Conservation (phyloP, 176 grass and related monocot genomes). For the Bromus sterilis region DNA sequence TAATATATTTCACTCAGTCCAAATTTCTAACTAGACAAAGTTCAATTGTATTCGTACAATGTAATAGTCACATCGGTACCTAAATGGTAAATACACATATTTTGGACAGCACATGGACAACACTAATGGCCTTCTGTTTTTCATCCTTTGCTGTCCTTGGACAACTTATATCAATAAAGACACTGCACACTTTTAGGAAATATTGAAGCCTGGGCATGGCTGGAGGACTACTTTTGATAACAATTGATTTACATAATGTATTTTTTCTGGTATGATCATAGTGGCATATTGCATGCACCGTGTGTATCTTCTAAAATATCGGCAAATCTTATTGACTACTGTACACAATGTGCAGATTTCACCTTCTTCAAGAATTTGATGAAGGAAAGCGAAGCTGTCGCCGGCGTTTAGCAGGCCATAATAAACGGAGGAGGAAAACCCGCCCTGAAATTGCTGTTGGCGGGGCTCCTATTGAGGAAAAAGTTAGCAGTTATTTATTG, state of each 20-base stretch:
- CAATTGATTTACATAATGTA: not conserved
- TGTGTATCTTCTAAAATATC: not conserved
- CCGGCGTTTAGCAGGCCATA: slow-evolving; percentile 89
- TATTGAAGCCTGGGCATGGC: not conserved
- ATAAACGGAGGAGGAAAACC: slow-evolving; percentile 81
- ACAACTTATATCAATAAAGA: not conserved
- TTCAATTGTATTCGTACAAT: not conserved
- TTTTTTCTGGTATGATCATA: not conserved
- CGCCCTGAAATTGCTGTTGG: slow-evolving; percentile 51
- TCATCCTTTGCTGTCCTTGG: not conserved
- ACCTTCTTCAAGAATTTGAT: slow-evolving; percentile 94
- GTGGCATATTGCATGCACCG: not conserved
- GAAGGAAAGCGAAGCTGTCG: slow-evolving; percentile 96
- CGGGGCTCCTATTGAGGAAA: slow-evolving; percentile 56
- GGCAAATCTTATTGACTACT: not conserved
- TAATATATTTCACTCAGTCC: not conserved
- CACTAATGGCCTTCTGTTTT: not conserved
- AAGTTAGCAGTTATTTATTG: slow-evolving; percentile 66
- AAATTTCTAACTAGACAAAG: not conserved
- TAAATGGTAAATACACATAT: not conserved
- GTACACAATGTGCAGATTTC: slow-evolving; percentile 60
- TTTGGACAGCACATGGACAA: not conserved
- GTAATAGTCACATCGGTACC: not conserved
- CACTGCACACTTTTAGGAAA: not conserved
- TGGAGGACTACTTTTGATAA: not conserved